These are phyloP conservation scores for Termitomyces bulborhizus DNA, from an alignment of 768 basidiomycete species.

Conservation along the genomic window DNA sequence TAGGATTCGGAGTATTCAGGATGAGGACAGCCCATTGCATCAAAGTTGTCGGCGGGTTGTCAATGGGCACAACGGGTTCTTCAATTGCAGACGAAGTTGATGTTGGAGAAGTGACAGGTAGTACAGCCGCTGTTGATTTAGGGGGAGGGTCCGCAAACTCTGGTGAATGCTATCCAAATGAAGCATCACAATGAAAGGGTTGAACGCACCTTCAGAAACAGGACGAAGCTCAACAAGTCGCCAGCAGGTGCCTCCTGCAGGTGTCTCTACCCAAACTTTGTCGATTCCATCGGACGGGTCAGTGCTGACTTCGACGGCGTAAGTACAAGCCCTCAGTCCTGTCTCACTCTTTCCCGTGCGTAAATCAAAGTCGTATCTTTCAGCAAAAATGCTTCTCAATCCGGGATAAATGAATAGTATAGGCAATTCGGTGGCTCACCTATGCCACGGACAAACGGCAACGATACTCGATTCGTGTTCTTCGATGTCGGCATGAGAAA, in stretches of 20 bases:
- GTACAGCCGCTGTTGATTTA: conserved; percentile 16
- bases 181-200: neutral
- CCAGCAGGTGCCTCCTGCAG: conserved; percentile 49
- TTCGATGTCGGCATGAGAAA: conserved; percentile 79
- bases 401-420: neutral
- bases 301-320: conserved; percentile 43
- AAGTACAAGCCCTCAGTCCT: conserved; percentile 65
- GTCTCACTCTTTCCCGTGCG: conserved; percentile 64
- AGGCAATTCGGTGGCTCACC: conserved; percentile 27
- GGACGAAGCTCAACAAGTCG: conserved; percentile 61
- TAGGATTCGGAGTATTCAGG: conserved; percentile 67
- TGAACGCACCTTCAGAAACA: conserved; percentile 58
- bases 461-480: conserved; percentile 53
- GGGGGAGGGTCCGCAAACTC: conserved; percentile 70
- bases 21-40: conserved; percentile 78
- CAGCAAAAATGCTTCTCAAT: no score
- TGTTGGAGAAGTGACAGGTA: conserved; percentile 11
- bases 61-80: conserved; percentile 49
- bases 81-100: conserved; percentile 13
- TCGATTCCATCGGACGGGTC: conserved; percentile 32
- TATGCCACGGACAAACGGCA: conserved; percentile 74
- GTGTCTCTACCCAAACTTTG: conserved; percentile 55
- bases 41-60: conserved; percentile 54
- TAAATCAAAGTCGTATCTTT: conserved; percentile 73
- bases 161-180: no score